Conservation (phyloP, 805 yeast species). For the Torulaspora indica region DNA sequence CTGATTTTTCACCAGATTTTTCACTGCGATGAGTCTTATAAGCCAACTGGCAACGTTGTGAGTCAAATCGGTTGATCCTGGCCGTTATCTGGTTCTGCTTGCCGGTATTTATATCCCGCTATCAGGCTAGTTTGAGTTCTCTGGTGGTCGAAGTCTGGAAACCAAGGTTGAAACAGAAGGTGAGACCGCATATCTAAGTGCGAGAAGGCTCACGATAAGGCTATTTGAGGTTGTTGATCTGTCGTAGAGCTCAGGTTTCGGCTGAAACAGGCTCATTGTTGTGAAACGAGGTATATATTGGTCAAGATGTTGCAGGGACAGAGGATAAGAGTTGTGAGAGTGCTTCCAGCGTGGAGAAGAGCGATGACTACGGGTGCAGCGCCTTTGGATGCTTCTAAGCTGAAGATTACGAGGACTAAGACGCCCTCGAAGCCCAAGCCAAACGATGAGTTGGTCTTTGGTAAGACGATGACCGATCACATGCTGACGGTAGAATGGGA, state of each 20-base stretch:
- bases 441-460: slow-evolving; percentile 62
- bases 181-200: too few relatives aligned
- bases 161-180: too few relatives aligned
- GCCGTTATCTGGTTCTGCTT: neutral
- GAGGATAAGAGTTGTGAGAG: slow-evolving; percentile 4
- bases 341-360: slow-evolving; percentile 11
- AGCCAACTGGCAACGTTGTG: neutral
- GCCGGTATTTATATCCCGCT: neutral
- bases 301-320: slow-evolving; percentile 15
- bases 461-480: slow-evolving; percentile 76
- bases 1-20: slow-evolving; percentile 4
- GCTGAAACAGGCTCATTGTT: neutral
- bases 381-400: slow-evolving; percentile 51
- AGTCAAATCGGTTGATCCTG: neutral
- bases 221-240: neutral
- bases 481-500: slow-evolving; percentile 88
- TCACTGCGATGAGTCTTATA: neutral
- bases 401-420: slow-evolving; percentile 44
- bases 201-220: too few relatives aligned
- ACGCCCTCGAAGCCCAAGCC: slow-evolving; percentile 53
- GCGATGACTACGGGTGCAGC: slow-evolving; percentile 31
- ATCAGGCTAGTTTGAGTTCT: neutral
- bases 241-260: neutral
- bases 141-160: too few relatives aligned
- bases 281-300: slow-evolving; percentile 2